Base-by-base conservation (phyloP, 352 stramenopile species). In the Globisporangium orthogonon region DNA sequence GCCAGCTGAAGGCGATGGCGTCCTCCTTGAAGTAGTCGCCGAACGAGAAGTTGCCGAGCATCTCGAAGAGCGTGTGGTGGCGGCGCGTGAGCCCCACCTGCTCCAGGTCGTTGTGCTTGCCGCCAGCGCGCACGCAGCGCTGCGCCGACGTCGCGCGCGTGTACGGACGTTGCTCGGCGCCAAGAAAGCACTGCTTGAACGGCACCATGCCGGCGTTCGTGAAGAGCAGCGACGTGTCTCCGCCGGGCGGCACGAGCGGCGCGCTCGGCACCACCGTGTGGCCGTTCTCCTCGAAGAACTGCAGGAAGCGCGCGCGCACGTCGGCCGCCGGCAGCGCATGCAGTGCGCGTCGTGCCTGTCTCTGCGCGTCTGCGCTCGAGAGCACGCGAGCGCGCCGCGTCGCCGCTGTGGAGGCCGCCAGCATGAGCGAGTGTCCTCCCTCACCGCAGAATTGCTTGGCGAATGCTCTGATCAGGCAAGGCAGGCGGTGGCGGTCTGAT, bases 61-160 rank as follows among this genome's bases (percentile, higher is more conserved):
- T 99, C 76, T 99, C 96, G 67, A 99, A 99, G 71, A 98, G 97
- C 49, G 96, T 99, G 67, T 99, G 97, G 81, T 99, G 97, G 56
- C 97, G 97, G 3, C 97, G 83, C 60, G 97, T 96, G 70, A 98
- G 94, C 28, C 95, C 95, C 7, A 99, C 97, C 70, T 99, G 95
- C 61, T 99, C 97, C 48, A 99, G 74, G 73, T 99, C 97, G 71
- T 99, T 99, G 76, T 99, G 95, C 74, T 99, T 99, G 51, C 97
- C 96, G 48, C 96, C 96, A 5, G 97, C 97, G 58, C 96, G 90
- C 61, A 99, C 97, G 60, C 96, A 99, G 47, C 98, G 97, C 71
- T 99, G 97, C 33, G 87, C 91, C 56, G 98, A 98, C 6, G 86
- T 86, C 13, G 96, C 95, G 54, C 89, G 89, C 23, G 76, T 91